Evolutionary conservation across 2,329 filamentous ascomycete genomes (phyloP), one percentile per base, ranked within the genome.

Genomic region (Atkinsonella texensis): DNA sequence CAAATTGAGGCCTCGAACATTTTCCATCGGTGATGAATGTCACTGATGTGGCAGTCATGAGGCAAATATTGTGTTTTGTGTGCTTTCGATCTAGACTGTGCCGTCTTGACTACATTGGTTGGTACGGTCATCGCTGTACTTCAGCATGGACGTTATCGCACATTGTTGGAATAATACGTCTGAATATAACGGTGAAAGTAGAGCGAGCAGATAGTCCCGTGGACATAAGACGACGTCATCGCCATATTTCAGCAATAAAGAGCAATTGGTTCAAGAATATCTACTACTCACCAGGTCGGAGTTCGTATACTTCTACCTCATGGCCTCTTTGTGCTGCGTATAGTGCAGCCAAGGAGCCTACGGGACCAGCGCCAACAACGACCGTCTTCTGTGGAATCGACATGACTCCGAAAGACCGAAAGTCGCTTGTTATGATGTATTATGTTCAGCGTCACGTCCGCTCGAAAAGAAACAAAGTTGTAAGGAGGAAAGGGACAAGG

Each of bases 271-370:
- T 7, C 35, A 41, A 32, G 31, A 33, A 45, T 40, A 20, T 17
- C 12, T 4, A 39, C 20, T 12, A 74, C 80, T 66, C 76, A 96
- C 93, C 93, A 72, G 84, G 82, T 64, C 93, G 81, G 58, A 98
- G 73, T 69, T 98, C 93, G 67, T 97, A 98, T 48, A 98, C 77
- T 66, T 96, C 89, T 33, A 98, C 93, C 62, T 91, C 74, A 66
- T 95, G 83, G 43, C 90, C 93, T 65, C 91, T 77, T 59, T 85
- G 80, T 3, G 93, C 91, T 50, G 93, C 91, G 72, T 97, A 98
- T 6, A 98, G 72, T 43, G 89, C 93, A 23, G 93, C 90, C 42
- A 98, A 74, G 11, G 90, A 88, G 40, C 93, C 93, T 8, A 98
- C 93, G 0, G 93, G 93, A 1, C 93, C 93, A 51, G 90, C 93